Percentiles rank a stretch among this genome's conserved stretches.
Evolutionary conservation across 192 early-diverging fungal species (phyloP).

Genomic region (Coemansia sp.): DNA sequence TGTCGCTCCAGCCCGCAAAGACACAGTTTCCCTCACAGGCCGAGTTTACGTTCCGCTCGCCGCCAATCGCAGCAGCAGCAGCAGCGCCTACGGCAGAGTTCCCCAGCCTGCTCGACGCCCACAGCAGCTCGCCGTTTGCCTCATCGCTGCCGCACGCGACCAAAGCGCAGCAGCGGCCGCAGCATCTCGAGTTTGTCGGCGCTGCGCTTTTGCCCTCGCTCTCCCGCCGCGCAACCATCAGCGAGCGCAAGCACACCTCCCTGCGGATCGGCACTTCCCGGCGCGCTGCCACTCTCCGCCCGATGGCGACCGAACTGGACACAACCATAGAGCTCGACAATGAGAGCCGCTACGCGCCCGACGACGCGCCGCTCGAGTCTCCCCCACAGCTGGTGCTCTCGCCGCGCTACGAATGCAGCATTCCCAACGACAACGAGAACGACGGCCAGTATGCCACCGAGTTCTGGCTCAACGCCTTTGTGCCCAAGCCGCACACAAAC

Average conservation of each 20-base stretch:
- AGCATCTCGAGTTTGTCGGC: conserved; percentile 40
- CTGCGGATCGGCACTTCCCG: conserved; percentile 25
- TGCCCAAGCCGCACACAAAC: conserved; percentile 52
- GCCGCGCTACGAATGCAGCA: conserved; percentile 25
- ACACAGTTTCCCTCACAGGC: no score
- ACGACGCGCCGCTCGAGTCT: conserved; percentile 6
- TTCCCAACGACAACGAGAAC: conserved; percentile 51
- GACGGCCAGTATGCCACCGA: conserved; percentile 44
- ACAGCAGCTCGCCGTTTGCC: no score
- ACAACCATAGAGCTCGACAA: conserved; percentile 1
- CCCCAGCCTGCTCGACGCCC: conserved; percentile 17
- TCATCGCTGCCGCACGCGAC: not conserved
- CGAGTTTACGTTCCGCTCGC: conserved; percentile 31
- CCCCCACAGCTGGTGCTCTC: conserved; percentile 11
- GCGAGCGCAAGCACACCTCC: conserved; percentile 30
- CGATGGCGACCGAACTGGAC: not conserved
- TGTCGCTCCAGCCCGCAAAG: no score
- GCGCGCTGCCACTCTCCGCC: not conserved
- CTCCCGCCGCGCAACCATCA: conserved; percentile 40
- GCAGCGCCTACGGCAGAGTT: conserved; percentile 6
- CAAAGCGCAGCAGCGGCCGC: conserved; percentile 3
- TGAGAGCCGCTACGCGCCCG: not conserved
- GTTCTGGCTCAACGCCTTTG: conserved; percentile 52
- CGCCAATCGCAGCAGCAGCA: not conserved
- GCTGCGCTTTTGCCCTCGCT: conserved; percentile 41